These are phyloP conservation scores for Pseudocercospora musae DNA, from an alignment of 2,329 filamentous ascomycete genomes.

Conservation along the genomic window DNA sequence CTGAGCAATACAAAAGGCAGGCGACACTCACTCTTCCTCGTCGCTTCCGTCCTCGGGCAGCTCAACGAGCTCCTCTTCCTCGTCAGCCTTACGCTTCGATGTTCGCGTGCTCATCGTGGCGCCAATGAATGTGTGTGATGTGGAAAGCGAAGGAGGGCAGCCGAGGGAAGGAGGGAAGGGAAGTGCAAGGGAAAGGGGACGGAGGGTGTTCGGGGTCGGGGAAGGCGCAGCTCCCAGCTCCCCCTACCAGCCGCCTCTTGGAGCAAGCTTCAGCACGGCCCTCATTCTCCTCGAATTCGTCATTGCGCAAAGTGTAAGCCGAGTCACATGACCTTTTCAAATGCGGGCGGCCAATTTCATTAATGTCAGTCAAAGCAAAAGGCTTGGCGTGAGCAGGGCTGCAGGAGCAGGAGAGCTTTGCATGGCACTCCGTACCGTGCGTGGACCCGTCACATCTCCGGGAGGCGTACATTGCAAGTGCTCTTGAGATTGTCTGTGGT, in stretches of 20 bases:
- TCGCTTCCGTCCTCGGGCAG: conserved; percentile 40
- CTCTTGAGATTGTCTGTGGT: too few relatives aligned
- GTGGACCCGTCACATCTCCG: too few relatives aligned
- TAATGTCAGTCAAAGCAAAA: not conserved
- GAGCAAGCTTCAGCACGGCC: not conserved
- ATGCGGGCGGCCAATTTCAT: not conserved
- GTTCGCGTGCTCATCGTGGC: conserved; percentile 43
- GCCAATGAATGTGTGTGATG: not conserved
- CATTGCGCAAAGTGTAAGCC: too few relatives aligned
- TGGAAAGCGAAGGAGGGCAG: too few relatives aligned
- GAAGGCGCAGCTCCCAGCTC: not conserved
- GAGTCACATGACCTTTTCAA: not conserved
- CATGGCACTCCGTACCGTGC: too few relatives aligned
- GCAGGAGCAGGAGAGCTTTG: too few relatives aligned
- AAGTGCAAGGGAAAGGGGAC: not conserved
- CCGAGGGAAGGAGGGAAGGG: not conserved
- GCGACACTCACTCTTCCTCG: conserved; percentile 36
- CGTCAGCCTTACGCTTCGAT: conserved; percentile 41
- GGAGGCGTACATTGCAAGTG: too few relatives aligned
- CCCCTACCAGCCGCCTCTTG: too few relatives aligned
- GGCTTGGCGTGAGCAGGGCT: too few relatives aligned
- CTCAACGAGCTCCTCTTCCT: conserved; percentile 43
- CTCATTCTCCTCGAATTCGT: not conserved
- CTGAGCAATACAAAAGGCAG: not conserved
- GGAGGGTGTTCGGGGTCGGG: not conserved